phyloP scores from a whole-genome alignment of 2,329 filamentous ascomycete genomes.

The Cladophialophora exuberans region DNA sequence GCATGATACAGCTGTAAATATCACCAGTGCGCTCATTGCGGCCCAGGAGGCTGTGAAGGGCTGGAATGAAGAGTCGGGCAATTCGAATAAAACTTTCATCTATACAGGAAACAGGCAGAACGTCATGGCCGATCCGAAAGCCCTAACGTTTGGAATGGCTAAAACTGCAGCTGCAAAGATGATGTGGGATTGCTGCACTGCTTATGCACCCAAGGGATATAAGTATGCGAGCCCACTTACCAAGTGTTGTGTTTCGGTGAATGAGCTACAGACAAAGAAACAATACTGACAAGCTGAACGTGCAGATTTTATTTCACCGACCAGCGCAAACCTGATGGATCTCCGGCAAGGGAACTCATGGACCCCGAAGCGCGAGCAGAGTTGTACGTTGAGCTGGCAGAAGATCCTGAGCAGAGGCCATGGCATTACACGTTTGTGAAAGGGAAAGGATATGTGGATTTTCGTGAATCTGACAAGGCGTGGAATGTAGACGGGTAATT shows the following conservation, averaged over 20 bases:
- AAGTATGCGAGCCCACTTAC: background rate
- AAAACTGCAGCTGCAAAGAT: background rate
- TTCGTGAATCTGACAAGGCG: no score
- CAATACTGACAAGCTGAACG: no score
- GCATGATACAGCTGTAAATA: background rate
- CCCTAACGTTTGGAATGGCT: background rate
- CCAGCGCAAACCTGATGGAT: background rate
- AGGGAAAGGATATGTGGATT: background rate
- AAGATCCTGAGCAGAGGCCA: background rate
- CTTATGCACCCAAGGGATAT: background rate
- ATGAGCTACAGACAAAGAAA: no score
- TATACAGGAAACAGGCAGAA: background rate
- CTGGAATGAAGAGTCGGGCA: background rate
- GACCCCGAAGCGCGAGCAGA: background rate
- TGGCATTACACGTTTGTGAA: background rate
- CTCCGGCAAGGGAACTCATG: background rate
- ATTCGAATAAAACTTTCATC: background rate
- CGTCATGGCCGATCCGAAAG: background rate
- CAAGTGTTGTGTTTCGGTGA: background rate
- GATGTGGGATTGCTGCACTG: background rate
- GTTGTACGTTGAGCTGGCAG: background rate
- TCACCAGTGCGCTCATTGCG: background rate
- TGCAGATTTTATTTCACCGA: conserved; percentile 1
- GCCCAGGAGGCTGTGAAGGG: background rate
- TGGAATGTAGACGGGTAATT: no score